Conservation (phyloP, 1,284 basidiomycete species). For the Pascua sp. region DNA sequence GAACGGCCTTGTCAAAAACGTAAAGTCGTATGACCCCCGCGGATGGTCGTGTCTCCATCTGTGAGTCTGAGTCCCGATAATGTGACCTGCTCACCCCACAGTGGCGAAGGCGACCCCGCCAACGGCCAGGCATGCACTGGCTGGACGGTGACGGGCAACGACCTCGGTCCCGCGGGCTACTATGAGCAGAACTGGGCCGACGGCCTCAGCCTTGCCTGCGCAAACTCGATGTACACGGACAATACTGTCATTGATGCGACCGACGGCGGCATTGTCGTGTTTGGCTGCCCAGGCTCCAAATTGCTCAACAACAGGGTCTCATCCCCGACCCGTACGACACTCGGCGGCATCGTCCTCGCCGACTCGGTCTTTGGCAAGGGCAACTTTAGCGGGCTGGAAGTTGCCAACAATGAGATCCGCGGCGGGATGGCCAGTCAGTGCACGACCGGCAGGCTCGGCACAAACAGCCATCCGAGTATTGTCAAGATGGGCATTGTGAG, state of each 20-base stretch:
- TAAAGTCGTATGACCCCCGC: slow-evolving; percentile 38
- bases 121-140: slow-evolving; percentile 63
- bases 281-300: slow-evolving; percentile 70
- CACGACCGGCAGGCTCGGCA: slow-evolving; percentile 26
- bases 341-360: slow-evolving; percentile 74
- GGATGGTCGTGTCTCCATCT: slow-evolving; percentile 44
- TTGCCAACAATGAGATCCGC: slow-evolving; percentile 65
- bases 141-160: slow-evolving; percentile 14
- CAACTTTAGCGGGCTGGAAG: slow-evolving; percentile 64
- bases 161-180: slow-evolving; percentile 48
- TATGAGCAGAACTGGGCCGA: slow-evolving; percentile 64
- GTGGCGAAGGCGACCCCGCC: too few relatives aligned
- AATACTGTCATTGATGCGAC: slow-evolving; percentile 69
- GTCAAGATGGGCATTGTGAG: slow-evolving; percentile 41
- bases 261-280: slow-evolving; percentile 72
- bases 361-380: slow-evolving; percentile 64
- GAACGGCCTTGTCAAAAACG: slow-evolving; percentile 41
- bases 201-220: slow-evolving; percentile 74
- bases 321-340: slow-evolving; percentile 53
- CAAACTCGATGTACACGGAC: slow-evolving; percentile 61
- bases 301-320: slow-evolving; percentile 72
- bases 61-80: not conserved
- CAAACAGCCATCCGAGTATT: slow-evolving; percentile 30
- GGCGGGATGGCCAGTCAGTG: slow-evolving; percentile 23
- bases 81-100: slow-evolving; percentile 48